phyloP scores from a whole-genome alignment of 345 rosid genomes.

The Lenwebbia sp. region DNA sequence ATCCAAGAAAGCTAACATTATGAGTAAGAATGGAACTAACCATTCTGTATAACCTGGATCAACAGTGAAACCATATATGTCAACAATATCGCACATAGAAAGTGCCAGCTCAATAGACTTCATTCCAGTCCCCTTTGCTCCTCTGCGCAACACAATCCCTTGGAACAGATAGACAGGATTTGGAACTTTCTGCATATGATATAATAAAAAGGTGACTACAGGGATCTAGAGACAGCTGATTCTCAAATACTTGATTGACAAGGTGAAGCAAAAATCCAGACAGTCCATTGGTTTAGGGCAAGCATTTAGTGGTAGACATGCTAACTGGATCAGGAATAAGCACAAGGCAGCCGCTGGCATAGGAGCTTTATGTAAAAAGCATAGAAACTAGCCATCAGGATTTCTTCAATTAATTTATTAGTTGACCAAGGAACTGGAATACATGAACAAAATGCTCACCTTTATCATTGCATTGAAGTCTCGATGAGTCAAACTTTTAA shows the following conservation, averaged over 20 bases:
- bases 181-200: slow-evolving; percentile 55
- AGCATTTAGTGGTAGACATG: background rate
- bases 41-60: slow-evolving; percentile 99
- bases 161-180: slow-evolving; percentile 99
- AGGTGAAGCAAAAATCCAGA: background rate
- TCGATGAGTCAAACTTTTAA: slow-evolving; percentile 84
- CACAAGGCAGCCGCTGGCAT: background rate
- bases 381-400: background rate
- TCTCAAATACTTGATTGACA: background rate
- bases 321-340: background rate
- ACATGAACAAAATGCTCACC: slow-evolving; percentile 25
- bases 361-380: background rate
- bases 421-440: background rate
- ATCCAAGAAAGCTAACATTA: background rate
- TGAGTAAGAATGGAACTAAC: slow-evolving; percentile 19
- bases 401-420: background rate
- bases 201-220: slow-evolving; percentile 2
- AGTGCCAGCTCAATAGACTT: slow-evolving; percentile 92
- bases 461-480: slow-evolving; percentile 91
- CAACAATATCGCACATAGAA: slow-evolving; percentile 91
- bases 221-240: background rate
- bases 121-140: slow-evolving; percentile 99
- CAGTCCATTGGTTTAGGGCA: background rate
- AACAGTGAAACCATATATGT: slow-evolving; percentile 96
- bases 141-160: slow-evolving; percentile 93